These are phyloP conservation scores for Pelargonium citronellum DNA, from an alignment of 441 rosid species.

Conservation along the genomic window DNA sequence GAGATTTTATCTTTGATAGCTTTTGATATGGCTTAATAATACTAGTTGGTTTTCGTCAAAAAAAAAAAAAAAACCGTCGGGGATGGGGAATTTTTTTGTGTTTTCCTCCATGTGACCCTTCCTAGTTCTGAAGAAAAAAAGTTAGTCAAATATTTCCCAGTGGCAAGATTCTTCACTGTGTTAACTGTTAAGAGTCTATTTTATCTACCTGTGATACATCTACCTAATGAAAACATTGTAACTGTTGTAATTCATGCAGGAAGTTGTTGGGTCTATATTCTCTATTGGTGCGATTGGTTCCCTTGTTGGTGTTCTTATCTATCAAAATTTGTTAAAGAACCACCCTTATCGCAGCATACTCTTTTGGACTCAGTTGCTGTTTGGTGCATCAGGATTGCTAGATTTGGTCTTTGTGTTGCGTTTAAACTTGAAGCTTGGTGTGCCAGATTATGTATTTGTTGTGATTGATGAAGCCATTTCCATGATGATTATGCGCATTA, in stretches of 20 bases:
- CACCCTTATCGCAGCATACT: slow-evolving; percentile 61
- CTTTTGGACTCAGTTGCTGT: slow-evolving; percentile 79
- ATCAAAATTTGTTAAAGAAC: slow-evolving; percentile 62
- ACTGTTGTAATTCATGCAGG: slow-evolving; percentile 42
- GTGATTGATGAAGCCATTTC: slow-evolving; percentile 73
- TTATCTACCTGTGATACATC: background rate
- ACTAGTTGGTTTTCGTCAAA: too few species aligned
- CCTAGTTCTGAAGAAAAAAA: too few species aligned
- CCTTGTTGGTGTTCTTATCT: slow-evolving; percentile 64
- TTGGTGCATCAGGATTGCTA: slow-evolving; percentile 79
- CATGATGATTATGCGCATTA: slow-evolving; percentile 55
- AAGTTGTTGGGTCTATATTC: slow-evolving; percentile 73
- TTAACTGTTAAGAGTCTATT: background rate
- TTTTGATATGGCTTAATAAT: too few species aligned
- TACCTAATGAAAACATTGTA: slow-evolving; percentile 5
- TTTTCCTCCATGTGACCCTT: too few species aligned
- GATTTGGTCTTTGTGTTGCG: slow-evolving; percentile 79
- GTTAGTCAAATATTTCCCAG: background rate
- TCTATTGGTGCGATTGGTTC: slow-evolving; percentile 80
- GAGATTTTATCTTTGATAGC: too few species aligned
- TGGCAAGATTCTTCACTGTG: background rate
- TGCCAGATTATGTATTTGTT: slow-evolving; percentile 71
- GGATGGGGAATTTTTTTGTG: too few species aligned
- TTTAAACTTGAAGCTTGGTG: slow-evolving; percentile 55
- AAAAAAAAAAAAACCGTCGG: too few species aligned